A percentile compares a stretch with the other conserved stretches of the same genome.
Evolutionary conservation across 352 stramenopile genomes (phyloP).

Genomic region (Pythium pyrilobum): DNA sequence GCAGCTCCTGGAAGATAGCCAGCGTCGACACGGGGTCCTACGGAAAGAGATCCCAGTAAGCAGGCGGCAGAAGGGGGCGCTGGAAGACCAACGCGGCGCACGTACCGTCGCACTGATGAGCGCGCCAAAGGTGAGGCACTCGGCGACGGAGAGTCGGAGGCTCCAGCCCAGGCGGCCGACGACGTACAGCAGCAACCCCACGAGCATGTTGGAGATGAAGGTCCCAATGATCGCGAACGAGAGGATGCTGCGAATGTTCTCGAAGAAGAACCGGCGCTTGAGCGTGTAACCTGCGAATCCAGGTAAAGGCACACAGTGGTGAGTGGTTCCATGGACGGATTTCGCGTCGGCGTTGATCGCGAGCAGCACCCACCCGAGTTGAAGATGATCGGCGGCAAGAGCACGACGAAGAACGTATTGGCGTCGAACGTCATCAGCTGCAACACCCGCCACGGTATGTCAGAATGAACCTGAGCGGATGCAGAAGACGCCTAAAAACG

Average conservation of each 20-base stretch:
- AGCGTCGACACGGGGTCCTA: conserved; percentile 70
- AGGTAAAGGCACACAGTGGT: neutral
- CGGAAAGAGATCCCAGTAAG: neutral
- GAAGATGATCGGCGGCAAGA: conserved; percentile 86
- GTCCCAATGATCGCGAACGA: conserved; percentile 67
- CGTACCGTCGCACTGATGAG: conserved; percentile 64
- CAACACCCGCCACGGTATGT: neutral
- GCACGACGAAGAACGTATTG: conserved; percentile 71
- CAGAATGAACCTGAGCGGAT: neutral
- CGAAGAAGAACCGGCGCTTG: conserved; percentile 65
- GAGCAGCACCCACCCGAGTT: conserved; percentile 38
- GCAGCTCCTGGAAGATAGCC: conserved; percentile 66
- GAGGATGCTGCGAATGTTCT: conserved; percentile 62
- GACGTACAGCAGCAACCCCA: conserved; percentile 43
- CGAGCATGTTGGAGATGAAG: conserved; percentile 45
- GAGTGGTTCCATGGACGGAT: neutral
- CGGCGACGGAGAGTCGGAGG: conserved; percentile 45
- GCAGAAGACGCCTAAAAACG: no score
- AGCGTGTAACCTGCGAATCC: conserved; percentile 46
- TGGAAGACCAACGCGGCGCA: no score
- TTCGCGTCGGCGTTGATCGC: neutral
- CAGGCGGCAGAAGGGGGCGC: no score
- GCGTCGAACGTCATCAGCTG: conserved; percentile 53
- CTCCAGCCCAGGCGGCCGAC: conserved; percentile 22
- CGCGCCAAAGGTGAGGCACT: conserved; percentile 66